Evolutionary conservation across 179 eudicot species (phyloP), one percentile per base, ranked within the genome.

Genomic region (Beta lomatogona): DNA sequence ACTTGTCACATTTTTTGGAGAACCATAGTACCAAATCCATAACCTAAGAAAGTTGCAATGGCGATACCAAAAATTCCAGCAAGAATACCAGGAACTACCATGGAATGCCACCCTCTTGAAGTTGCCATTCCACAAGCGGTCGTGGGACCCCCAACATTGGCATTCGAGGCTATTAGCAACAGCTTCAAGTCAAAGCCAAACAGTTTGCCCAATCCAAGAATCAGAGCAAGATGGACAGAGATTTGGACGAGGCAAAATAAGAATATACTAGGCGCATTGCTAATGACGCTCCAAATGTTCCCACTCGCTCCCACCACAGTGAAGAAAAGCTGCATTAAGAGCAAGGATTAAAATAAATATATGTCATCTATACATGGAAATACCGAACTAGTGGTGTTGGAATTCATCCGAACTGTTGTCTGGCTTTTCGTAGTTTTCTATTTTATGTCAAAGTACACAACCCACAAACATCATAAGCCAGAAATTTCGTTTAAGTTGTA

Each of bases 91-190:
- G 98, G 97, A 74, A 92, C 92, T 52, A 95, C 86, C 79, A 93
- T 80, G 76, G 95, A 89, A 74, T 66, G 83, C 98, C 98, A 93
- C 31, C 97, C 98, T 86, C 93, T 93, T 21, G 97, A 85, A 1
- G 95, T 95, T 8, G 97, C 97, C 98, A 95, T 95, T 22, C 98
- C 98, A 61, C 97, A 92, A 18, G 98, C 98, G 54, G 98, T 95
- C 36, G 98, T 92, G 46, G 98, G 98, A n/a, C 97, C 97, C 46
- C 97, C 98, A 19, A 95, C 89, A 75, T 92, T 93, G 52, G 98
- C 98, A 59, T 93, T 95, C 7, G 97, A 95, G 28, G 98, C 98
- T 59, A 95, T 82, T 57, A 95, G 89, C 84, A 92, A 83, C 36
- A 86, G 72, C 86, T 86, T 93, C 52, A 79, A 80, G 58, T 93